phyloP scores from a whole-genome alignment of 2,329 filamentous ascomycete genomes.

The Aspergillus persii region DNA sequence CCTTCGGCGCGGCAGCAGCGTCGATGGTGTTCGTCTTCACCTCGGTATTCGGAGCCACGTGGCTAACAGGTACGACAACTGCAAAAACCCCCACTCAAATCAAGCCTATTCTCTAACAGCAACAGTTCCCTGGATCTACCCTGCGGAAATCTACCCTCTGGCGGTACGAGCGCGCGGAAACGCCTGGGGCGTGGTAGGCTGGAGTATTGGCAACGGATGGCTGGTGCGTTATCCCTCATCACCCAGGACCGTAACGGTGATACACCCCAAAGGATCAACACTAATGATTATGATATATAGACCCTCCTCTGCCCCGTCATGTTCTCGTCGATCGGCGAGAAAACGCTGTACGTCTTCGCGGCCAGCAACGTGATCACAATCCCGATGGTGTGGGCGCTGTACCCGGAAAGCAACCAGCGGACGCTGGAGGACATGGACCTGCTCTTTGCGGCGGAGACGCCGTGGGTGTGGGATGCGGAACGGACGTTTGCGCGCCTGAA shows the following conservation, averaged over 20 bases:
- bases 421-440: conserved; percentile 75
- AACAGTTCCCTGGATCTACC: conserved; percentile 60
- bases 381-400: conserved; percentile 69
- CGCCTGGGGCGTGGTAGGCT: conserved; percentile 72
- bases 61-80: conserved; percentile 43
- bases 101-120: conserved; percentile 38
- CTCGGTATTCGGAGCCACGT: conserved; percentile 62
- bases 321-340: conserved; percentile 64
- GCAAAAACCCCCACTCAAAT: conserved; percentile 46
- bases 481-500: conserved; percentile 62
- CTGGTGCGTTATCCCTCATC: conserved; percentile 35
- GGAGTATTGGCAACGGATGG: conserved; percentile 74
- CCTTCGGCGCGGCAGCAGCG: conserved; percentile 63
- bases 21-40: conserved; percentile 71
- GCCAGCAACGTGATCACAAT: conserved; percentile 65
- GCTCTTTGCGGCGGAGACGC: conserved; percentile 64
- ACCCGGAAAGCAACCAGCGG: conserved; percentile 71
- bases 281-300: conserved; percentile 16
- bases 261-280: too few relatives aligned
- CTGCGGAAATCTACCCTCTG: conserved; percentile 71
- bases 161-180: conserved; percentile 71
- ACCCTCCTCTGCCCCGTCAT: conserved; percentile 58
- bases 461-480: conserved; percentile 71
- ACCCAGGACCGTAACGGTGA: not conserved
- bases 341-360: conserved; percentile 72